Base-by-base conservation (phyloP, 2,329 filamentous ascomycete genomes). In the Sporothrix inflata region DNA sequence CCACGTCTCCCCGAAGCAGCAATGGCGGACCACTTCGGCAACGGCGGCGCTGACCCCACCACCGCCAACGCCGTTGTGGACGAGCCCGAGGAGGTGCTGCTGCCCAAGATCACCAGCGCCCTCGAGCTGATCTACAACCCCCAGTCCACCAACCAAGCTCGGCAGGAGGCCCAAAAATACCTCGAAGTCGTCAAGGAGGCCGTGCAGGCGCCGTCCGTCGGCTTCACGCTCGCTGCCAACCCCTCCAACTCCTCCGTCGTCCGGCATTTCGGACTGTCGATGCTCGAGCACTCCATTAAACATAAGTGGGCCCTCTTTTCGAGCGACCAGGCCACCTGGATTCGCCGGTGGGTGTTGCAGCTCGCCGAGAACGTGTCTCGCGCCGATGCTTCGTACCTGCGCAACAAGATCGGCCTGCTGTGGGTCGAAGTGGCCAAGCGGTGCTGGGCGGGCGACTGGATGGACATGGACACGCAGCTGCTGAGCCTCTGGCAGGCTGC, bases 341-440 rank as follows among this genome's bases (percentile, higher is more conserved):
- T 99, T 71, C 89, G 93, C 67, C 85, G 86, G 73, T 96, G 94
- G 88, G 89, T 97, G 57, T 82, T 97, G 71, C 86, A 91, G 79
- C 89, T 99, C 14, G 92, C 94, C 14, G 89, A 92, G 78, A 86
- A 87, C 74, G 85, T 97, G 57, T 85, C 88, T 5, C 87, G 87
- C 61, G 87, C 90, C 24, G 95, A 98, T 79, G 93, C 94, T 2
- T 81, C 87, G 42, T 99, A 94, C 79, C 84, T 98, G 75, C 88
- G 95, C 76, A 98, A 97, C 85, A 99, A 99, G 83, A 91, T 96
- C 45, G 94, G 93, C 38, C 92, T 97, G 82, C 84, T 99, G 74
- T 99, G 96, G 96, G 93, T 94, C 8, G 96, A 98, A 81, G 86
- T 97, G 70, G 94, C 94, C 53, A 98, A 98, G 84, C 89, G 95